Evolutionary conservation across 2,329 filamentous ascomycete genomes (phyloP).

Genomic region (Penicillium hesseltinei): DNA sequence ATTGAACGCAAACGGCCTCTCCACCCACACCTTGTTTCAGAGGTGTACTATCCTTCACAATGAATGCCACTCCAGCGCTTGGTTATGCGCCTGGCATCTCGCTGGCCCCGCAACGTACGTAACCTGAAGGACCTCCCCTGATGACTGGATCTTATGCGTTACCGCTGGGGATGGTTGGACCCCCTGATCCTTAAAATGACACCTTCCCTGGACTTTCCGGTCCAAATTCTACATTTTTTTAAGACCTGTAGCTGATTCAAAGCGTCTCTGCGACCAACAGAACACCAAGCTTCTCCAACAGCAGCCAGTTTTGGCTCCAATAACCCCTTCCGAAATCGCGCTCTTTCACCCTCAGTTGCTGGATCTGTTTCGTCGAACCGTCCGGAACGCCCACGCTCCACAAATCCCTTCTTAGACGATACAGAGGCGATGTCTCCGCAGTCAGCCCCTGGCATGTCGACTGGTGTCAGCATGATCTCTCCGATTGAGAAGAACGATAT

Average conservation of each 20-base stretch:
- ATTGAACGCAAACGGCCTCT: slow-evolving; percentile 15
- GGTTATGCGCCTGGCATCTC: slow-evolving; percentile 35
- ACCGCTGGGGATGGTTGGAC: background rate
- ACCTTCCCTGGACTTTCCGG: background rate
- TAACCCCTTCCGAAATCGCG: slow-evolving; percentile 52
- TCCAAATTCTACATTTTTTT: background rate
- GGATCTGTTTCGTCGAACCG: slow-evolving; percentile 29
- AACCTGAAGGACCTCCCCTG: slow-evolving; percentile 17
- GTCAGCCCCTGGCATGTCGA: slow-evolving; percentile 31
- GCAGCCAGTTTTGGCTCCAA: slow-evolving; percentile 45
- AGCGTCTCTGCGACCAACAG: slow-evolving; percentile 11
- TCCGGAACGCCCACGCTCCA: slow-evolving; percentile 53
- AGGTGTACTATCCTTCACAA: slow-evolving; percentile 23
- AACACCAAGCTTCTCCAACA: slow-evolving; percentile 35
- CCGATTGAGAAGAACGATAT: slow-evolving; percentile 39
- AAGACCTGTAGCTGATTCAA: slow-evolving; percentile 6
- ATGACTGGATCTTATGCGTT: slow-evolving; percentile 2
- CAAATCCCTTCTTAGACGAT: slow-evolving; percentile 62
- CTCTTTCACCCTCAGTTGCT: slow-evolving; percentile 38
- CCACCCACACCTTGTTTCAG: slow-evolving; percentile 23
- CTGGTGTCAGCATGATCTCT: slow-evolving; percentile 29
- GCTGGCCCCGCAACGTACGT: slow-evolving; percentile 36
- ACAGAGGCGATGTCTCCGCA: slow-evolving; percentile 39
- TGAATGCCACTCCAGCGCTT: slow-evolving; percentile 35
- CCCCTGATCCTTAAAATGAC: slow-evolving; percentile 9